These are phyloP conservation scores for Ambispora gerdemannii DNA, from an alignment of 192 early-diverging fungal species.

Conservation along the genomic window DNA sequence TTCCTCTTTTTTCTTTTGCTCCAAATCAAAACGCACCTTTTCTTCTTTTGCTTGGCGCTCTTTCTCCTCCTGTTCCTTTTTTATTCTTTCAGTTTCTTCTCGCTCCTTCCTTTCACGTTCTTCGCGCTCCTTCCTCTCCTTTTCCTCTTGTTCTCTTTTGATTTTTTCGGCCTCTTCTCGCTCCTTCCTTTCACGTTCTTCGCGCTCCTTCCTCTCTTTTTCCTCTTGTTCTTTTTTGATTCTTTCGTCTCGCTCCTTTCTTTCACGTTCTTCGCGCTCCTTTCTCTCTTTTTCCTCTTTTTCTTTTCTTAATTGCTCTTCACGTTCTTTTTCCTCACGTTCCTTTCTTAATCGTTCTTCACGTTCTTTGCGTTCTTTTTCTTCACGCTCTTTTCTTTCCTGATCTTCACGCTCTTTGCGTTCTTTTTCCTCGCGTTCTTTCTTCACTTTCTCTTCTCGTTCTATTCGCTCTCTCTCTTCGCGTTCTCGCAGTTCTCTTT, in stretches of 20 bases:
- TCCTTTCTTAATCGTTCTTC: conserved; percentile 37
- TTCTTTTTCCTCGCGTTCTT: conserved; percentile 30
- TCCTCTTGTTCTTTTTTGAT: conserved; percentile 34
- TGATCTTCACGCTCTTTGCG: conserved; percentile 23
- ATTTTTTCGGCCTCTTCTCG: conserved; percentile 31
- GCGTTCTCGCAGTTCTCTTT: conserved; percentile 37
- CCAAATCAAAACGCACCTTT: conserved; percentile 28
- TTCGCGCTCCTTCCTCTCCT: conserved; percentile 34
- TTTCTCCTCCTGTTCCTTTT: conserved; percentile 30
- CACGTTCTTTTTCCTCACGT: conserved; percentile 23
- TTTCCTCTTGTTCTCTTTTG: conserved; percentile 27
- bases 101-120: conserved; percentile 30
- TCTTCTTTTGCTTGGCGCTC: conserved; percentile 31
- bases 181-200: conserved; percentile 36
- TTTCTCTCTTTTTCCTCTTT: conserved; percentile 16
- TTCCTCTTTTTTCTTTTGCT: conserved; percentile 21
- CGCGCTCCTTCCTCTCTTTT: conserved; percentile 36
- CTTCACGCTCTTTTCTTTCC: conserved; percentile 25
- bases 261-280: conserved; percentile 10
- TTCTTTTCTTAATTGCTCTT: conserved; percentile 25
- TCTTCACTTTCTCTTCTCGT: conserved; percentile 35
- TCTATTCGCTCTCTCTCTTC: conserved; percentile 30
- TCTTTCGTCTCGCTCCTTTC: conserved; percentile 26
- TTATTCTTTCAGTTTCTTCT: conserved; percentile 35
- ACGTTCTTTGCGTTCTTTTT: conserved; percentile 34